A percentile compares a stretch with the other conserved stretches of the same genome.
phyloP scores from a whole-genome alignment of 2,329 filamentous ascomycete species.

The Aspergillus costaricaensis region DNA sequence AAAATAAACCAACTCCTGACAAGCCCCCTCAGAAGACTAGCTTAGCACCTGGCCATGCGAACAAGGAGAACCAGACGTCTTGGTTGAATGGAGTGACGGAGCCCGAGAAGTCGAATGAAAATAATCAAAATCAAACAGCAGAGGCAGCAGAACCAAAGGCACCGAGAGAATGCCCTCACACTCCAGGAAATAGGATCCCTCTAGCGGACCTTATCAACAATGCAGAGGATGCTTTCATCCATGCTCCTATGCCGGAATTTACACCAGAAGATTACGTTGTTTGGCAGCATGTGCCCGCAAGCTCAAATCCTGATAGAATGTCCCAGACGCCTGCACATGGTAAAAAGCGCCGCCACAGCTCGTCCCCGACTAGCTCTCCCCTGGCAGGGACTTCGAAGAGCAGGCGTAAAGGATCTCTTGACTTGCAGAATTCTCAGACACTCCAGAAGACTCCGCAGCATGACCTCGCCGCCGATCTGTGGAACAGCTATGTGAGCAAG shows the following conservation, averaged over 20 bases:
- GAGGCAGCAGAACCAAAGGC: constrained; percentile 30
- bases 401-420: constrained; percentile 49
- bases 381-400: constrained; percentile 45
- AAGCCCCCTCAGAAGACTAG: constrained; percentile 25
- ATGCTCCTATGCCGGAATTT: constrained; percentile 48
- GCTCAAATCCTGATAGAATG: constrained; percentile 48
- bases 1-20: constrained; percentile 25
- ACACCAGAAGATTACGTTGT: constrained; percentile 64
- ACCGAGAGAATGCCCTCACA: constrained; percentile 53
- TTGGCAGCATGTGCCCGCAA: constrained; percentile 56
- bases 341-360: constrained; percentile 71
- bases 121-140: constrained; percentile 21
- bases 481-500: constrained; percentile 70
- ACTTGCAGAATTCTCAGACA: constrained; percentile 60
- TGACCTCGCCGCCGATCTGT: constrained; percentile 73
- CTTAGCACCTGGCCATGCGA: constrained; percentile 32
- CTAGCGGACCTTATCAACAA: constrained; percentile 64
- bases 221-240: constrained; percentile 57
- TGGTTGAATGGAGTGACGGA: constrained; percentile 39
- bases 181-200: constrained; percentile 60
- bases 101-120: constrained; percentile 22
- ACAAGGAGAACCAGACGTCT: constrained; percentile 49
- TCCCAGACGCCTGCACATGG: constrained; percentile 51
- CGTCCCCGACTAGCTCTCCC: constrained; percentile 71
- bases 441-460: constrained; percentile 67